Evolutionary conservation across 805 yeast genomes (phyloP).

Genomic region (Ogataea wickerhamii): DNA sequence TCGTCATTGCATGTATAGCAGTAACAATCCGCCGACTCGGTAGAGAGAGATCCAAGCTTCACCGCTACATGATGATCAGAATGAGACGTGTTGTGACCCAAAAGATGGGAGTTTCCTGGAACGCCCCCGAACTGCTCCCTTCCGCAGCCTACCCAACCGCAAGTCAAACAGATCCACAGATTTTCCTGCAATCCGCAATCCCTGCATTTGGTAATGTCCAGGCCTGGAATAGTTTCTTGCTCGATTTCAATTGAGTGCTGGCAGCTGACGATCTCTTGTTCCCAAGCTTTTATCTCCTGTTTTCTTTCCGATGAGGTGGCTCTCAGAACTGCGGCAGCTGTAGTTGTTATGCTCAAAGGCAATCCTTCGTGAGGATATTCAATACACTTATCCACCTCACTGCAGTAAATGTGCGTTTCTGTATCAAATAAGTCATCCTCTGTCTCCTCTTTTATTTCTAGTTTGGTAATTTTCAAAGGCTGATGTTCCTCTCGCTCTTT

Average conservation of each 20-base stretch:
- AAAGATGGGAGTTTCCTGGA: constrained; percentile 92
- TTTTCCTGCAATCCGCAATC: constrained; percentile 68
- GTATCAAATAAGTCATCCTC: constrained; percentile 64
- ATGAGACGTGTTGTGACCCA: constrained; percentile 55
- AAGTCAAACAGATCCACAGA: constrained; percentile 86
- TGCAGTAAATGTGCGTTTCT: constrained; percentile 38
- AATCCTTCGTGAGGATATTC: constrained; percentile 29
- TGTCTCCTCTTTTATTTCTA: constrained; percentile 59
- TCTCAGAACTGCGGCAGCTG: constrained; percentile 43
- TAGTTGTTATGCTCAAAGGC: constrained; percentile 29
- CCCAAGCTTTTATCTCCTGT: constrained; percentile 87
- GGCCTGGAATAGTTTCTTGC: constrained; percentile 31
- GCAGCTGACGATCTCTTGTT: constrained; percentile 79
- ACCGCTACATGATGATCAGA: constrained; percentile 78
- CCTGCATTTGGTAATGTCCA: constrained; percentile 44
- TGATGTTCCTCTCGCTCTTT: constrained; percentile 29
- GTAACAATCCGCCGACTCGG: constrained; percentile 77
- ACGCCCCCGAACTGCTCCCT: constrained; percentile 90
- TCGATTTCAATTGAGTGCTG: constrained; percentile 61
- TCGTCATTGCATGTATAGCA: constrained; percentile 92
- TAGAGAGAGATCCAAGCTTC: constrained; percentile 83
- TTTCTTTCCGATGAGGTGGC: constrained; percentile 57
- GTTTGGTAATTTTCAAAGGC: constrained; percentile 51
- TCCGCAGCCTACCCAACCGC: constrained; percentile 95
- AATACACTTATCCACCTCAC: constrained; percentile 27